phyloP scores from a whole-genome alignment of 2,329 filamentous ascomycete species.

The Diaporthe vexans region DNA sequence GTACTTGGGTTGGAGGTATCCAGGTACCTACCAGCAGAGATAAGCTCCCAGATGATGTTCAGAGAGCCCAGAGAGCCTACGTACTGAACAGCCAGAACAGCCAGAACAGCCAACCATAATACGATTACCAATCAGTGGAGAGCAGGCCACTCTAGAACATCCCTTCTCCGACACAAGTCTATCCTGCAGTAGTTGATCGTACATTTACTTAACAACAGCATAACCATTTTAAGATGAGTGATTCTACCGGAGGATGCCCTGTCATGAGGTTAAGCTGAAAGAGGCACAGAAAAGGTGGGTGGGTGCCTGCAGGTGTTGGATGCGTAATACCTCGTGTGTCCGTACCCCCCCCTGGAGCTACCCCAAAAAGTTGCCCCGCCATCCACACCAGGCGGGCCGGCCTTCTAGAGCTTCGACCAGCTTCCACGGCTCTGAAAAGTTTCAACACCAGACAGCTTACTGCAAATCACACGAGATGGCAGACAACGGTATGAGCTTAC shows the following conservation, averaged over 20 bases:
- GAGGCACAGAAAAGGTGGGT: neutral
- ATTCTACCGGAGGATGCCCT: too few relatives aligned
- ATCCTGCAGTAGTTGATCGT: too few relatives aligned
- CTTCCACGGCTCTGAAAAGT: constrained; percentile 37
- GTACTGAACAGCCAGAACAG: too few relatives aligned
- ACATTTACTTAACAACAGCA: too few relatives aligned
- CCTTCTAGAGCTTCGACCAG: constrained; percentile 43
- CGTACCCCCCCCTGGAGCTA: neutral
- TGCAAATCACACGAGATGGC: constrained; percentile 52
- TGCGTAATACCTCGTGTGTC: neutral
- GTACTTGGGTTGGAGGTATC: neutral
- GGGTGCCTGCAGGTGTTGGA: constrained; percentile 2
- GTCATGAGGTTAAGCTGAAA: too few relatives aligned
- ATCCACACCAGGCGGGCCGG: constrained; percentile 32
- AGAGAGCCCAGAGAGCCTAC: neutral
- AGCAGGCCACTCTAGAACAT: too few relatives aligned
- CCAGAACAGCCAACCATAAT: too few relatives aligned
- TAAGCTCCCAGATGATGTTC: neutral
- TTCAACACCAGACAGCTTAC: constrained; percentile 1
- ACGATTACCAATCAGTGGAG: neutral
- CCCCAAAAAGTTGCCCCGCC: constrained; percentile 44
- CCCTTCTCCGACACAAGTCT: too few relatives aligned
- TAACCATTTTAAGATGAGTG: too few relatives aligned
- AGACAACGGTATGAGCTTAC: constrained; percentile 53
- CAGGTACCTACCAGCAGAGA: neutral